Evolutionary conservation across 2,329 filamentous ascomycete species (phyloP).

Genomic region (Phialophora expanda): DNA sequence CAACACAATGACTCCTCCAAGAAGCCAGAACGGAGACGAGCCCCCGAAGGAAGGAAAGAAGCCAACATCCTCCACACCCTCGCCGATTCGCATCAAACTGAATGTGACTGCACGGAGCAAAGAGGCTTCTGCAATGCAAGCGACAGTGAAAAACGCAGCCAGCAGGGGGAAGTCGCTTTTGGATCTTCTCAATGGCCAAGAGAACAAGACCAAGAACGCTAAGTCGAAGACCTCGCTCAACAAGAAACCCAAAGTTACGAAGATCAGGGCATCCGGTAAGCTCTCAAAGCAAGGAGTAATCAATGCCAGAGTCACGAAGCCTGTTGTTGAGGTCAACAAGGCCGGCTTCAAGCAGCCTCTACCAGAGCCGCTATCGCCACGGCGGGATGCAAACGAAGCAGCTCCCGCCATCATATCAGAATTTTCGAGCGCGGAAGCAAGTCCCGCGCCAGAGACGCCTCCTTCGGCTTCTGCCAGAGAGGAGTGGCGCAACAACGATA

Average conservation of each 20-base stretch:
- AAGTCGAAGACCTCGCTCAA: constrained; percentile 36
- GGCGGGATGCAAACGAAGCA: constrained; percentile 32
- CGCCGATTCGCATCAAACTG: constrained; percentile 32
- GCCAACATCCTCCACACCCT: constrained; percentile 7
- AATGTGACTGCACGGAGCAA: constrained; percentile 38
- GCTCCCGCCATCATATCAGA: constrained; percentile 22
- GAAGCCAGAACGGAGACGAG: constrained; percentile 44
- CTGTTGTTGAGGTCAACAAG: constrained; percentile 18
- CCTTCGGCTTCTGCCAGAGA: constrained; percentile 19
- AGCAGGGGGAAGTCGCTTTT: constrained; percentile 35
- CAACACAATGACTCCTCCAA: constrained; percentile 48
- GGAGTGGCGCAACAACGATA: constrained; percentile 33
- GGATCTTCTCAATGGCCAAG: constrained; percentile 38
- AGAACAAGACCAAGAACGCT: constrained; percentile 27
- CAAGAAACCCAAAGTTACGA: constrained; percentile 27
- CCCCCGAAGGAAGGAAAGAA: constrained; percentile 1
- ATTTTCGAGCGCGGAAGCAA: constrained; percentile 31
- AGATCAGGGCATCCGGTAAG: constrained; percentile 24
- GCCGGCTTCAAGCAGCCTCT: constrained; percentile 27
- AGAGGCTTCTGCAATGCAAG: constrained; percentile 26
- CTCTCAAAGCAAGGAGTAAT: constrained; percentile 26
- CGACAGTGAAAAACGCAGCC: constrained; percentile 35
- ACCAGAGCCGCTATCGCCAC: constrained; percentile 32
- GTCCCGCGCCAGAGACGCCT: constrained; percentile 36
- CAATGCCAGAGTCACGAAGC: constrained; percentile 34